phyloP scores from a whole-genome alignment of 139 green algal species.

The Dunaliella sp. region DNA sequence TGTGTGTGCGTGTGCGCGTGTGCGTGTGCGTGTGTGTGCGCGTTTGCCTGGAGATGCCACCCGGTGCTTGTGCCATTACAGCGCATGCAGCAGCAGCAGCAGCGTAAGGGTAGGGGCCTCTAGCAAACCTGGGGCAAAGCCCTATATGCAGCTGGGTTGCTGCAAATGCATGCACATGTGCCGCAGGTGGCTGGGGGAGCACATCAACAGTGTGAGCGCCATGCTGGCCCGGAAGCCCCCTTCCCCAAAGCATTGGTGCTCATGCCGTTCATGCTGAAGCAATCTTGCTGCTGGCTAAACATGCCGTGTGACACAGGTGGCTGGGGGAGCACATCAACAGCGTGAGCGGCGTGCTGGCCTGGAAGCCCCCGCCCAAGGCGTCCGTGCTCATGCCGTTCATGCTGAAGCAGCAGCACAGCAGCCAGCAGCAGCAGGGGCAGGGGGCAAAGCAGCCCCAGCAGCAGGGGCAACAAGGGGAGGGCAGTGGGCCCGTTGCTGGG shows the following conservation, averaged over 20 bases:
- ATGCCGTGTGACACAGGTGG: no score
- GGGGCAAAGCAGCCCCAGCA: not conserved
- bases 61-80: no score
- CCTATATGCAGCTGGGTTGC: no score
- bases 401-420: not conserved
- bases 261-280: no score
- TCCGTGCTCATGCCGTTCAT: conserved; percentile 11
- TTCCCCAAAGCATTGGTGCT: not conserved
- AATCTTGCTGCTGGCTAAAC: no score
- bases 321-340: conserved; percentile 79
- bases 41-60: no score
- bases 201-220: not conserved
- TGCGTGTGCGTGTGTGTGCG: no score
- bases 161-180: no score
- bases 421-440: not conserved
- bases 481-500: not conserved
- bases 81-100: no score
- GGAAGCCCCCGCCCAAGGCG: conserved; percentile 21
- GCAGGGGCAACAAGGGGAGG: not conserved
- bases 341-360: conserved; percentile 51
- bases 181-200: not conserved
- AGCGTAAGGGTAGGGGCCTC: no score
- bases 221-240: not conserved
- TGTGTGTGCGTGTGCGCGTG: no score
- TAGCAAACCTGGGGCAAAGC: no score